phyloP scores from a whole-genome alignment of 345 rosid genomes.

The Capsella bursapastoris region DNA sequence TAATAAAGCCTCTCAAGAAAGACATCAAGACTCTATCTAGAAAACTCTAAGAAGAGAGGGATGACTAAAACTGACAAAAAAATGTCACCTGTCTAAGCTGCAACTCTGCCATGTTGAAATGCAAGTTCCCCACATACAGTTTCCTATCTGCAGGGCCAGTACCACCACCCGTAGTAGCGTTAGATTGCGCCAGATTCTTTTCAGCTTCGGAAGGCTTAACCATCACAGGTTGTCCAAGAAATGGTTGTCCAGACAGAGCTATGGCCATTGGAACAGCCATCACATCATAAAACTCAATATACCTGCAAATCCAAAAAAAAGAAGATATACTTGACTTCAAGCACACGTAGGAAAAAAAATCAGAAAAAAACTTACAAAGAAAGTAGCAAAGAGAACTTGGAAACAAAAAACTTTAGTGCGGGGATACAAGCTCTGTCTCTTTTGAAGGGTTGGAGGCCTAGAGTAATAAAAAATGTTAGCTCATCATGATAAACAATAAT shows the following conservation, averaged over 20 bases:
- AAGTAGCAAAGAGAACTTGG: constrained; percentile 61
- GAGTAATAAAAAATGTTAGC: constrained; percentile 63
- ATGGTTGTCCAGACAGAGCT: constrained; percentile 82
- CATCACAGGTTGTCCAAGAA: constrained; percentile 97
- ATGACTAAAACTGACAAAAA: constrained; percentile 5
- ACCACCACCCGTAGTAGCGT: constrained; percentile 55
- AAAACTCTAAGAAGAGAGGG: constrained; percentile 18
- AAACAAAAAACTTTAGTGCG: constrained; percentile 70
- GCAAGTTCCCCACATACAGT: constrained; percentile 90
- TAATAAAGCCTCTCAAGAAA: constrained; percentile 1
- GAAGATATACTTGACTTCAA: constrained; percentile 49
- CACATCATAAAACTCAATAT: constrained; percentile 89
- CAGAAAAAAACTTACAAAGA: constrained; percentile 59
- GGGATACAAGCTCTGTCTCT: constrained; percentile 78
- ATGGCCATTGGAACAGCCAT: constrained; percentile 99
- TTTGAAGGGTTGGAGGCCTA: constrained; percentile 66
- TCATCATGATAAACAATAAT: constrained; percentile 36
- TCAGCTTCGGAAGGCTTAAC: constrained; percentile 99
- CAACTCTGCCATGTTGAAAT: constrained; percentile 88
- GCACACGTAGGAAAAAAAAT: constrained; percentile 33
- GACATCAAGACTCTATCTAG: background rate
- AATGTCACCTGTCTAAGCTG: constrained; percentile 84
- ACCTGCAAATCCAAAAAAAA: constrained; percentile 63
- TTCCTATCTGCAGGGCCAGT: constrained; percentile 86
- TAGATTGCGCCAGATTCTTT: constrained; percentile 91